Evolutionary conservation across 2,329 filamentous ascomycete genomes (phyloP).

Genomic region (Fusarium sp.): DNA sequence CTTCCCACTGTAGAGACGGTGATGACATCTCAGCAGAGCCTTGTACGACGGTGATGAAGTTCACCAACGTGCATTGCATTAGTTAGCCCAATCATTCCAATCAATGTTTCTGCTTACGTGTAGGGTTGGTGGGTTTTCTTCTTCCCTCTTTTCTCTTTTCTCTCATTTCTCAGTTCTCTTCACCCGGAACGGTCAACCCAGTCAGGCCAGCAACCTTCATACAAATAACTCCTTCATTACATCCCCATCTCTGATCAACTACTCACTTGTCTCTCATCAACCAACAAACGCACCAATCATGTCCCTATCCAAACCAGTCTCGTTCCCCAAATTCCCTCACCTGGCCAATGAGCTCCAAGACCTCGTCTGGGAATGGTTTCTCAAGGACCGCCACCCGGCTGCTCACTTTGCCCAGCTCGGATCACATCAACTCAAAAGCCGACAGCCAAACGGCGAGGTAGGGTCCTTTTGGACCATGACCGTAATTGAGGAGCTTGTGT

Average conservation of each 20-base stretch:
- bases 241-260: background rate
- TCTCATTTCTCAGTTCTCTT: background rate
- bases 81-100: background rate
- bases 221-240: background rate
- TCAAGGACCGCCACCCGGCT: background rate
- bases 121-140: background rate
- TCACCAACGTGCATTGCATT: background rate
- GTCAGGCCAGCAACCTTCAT: background rate
- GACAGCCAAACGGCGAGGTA: fast-evolving
- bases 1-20: background rate
- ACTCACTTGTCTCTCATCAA: background rate
- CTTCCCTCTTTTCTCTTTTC: background rate
- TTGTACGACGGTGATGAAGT: background rate
- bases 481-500: background rate
- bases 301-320: background rate
- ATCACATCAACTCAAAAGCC: background rate
- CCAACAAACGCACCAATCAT: background rate
- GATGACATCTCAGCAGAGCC: background rate
- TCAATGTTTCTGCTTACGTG: background rate
- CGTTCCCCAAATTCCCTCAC: background rate
- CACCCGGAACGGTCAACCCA: background rate
- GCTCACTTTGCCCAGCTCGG: background rate
- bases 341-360: background rate
- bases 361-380: background rate
- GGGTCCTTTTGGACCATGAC: background rate